Percentiles rank a stretch among this genome's conserved stretches.
phyloP scores from a whole-genome alignment of 164 flowering plant species.

The Akebia trifoliata region DNA sequence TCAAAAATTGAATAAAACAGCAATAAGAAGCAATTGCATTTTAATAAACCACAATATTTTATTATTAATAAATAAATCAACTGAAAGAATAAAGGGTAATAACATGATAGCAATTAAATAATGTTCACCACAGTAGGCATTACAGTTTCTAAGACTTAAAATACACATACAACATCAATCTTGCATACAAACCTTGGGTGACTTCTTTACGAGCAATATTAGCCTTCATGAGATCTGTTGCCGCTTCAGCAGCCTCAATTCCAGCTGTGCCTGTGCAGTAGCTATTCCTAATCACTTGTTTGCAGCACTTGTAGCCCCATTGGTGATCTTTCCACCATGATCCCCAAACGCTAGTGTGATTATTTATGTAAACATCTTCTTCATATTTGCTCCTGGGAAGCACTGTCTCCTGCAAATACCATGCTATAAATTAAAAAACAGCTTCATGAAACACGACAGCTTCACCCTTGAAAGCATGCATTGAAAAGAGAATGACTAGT shows the following conservation, averaged over 20 bases:
- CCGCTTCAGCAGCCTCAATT: slow-evolving; percentile 85
- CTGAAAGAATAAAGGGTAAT: too few species aligned
- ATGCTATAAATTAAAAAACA: background rate
- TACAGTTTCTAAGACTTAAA: too few species aligned
- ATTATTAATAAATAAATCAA: too few species aligned
- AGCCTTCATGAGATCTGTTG: slow-evolving; percentile 69
- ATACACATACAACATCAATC: background rate
- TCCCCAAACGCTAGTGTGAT: slow-evolving; percentile 91
- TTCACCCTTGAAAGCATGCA: too few species aligned
- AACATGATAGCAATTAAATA: too few species aligned
- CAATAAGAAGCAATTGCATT: background rate
- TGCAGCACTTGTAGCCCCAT: slow-evolving; percentile 96
- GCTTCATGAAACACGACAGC: too few species aligned
- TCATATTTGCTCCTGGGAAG: slow-evolving; percentile 90
- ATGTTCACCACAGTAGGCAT: too few species aligned
- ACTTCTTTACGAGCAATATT: slow-evolving; percentile 82
- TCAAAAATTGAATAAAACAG: background rate
- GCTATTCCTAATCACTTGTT: slow-evolving; percentile 70
- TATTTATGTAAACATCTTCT: slow-evolving; percentile 79
- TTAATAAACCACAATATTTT: background rate
- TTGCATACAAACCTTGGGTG: slow-evolving; percentile 45
- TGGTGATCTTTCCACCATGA: slow-evolving; percentile 99
- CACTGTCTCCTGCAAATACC: slow-evolving; percentile 42
- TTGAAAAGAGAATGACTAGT: too few species aligned
- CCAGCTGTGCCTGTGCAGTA: slow-evolving; percentile 90